Percentiles rank a stretch among this genome's conserved stretches.
These are phyloP conservation scores for Cercospora nicotianae DNA, from an alignment of 2,329 filamentous ascomycete species.

Conservation along the genomic window DNA sequence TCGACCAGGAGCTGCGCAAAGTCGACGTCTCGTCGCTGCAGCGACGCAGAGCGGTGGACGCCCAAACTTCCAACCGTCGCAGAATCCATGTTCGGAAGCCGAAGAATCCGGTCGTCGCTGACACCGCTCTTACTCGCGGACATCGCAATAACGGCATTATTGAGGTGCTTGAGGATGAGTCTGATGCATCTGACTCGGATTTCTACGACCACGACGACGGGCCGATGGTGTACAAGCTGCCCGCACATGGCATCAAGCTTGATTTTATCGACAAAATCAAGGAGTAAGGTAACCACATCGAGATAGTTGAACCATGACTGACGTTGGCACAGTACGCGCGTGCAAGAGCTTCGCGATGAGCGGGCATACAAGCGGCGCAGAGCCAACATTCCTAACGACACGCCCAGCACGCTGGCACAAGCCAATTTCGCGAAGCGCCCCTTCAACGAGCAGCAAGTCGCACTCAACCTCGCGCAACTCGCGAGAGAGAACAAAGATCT, in stretches of 20 bases:
- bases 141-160: slow-evolving; percentile 54
- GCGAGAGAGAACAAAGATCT: slow-evolving; percentile 53
- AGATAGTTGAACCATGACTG: slow-evolving; percentile 8
- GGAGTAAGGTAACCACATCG: slow-evolving; percentile 36
- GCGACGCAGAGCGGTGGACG: slow-evolving; percentile 46
- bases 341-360: slow-evolving; percentile 30
- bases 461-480: slow-evolving; percentile 63
- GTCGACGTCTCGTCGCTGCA: slow-evolving; percentile 48
- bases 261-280: slow-evolving; percentile 65
- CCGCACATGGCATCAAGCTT: slow-evolving; percentile 49
- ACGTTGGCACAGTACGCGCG: slow-evolving; percentile 24
- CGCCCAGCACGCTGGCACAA: slow-evolving; percentile 31
- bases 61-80: slow-evolving; percentile 31
- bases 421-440: slow-evolving; percentile 47
- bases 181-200: slow-evolving; percentile 48
- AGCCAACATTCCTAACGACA: slow-evolving; percentile 5
- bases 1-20: slow-evolving; percentile 69
- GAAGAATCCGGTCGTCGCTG: slow-evolving; percentile 50
- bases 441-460: slow-evolving; percentile 66
- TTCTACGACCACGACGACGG: slow-evolving; percentile 44
- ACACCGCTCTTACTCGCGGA: slow-evolving; percentile 59
- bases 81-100: slow-evolving; percentile 52
- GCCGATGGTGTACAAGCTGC: slow-evolving; percentile 47
- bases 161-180: slow-evolving; percentile 46
- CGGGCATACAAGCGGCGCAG: slow-evolving; percentile 24